Percentiles rank a stretch among this genome's conserved stretches.
Conservation (phyloP, 192 early-diverging fungal species). For the Backusella luteola region DNA sequence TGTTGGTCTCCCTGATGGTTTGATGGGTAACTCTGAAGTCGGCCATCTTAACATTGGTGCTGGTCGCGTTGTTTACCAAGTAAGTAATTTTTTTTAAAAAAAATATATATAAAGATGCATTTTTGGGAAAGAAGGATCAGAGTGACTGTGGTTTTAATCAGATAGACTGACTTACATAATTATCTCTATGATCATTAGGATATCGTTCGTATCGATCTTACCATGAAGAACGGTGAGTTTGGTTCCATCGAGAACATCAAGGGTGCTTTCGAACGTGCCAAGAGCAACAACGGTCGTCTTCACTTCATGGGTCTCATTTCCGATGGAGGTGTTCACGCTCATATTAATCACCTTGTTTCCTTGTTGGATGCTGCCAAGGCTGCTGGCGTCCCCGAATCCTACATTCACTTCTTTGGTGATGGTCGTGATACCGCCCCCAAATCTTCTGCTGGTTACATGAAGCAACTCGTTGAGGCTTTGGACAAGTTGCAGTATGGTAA, state of each 20-base stretch:
- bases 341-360: slow-evolving; percentile 87
- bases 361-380: slow-evolving; percentile 85
- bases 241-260: slow-evolving; percentile 70
- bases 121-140: not conserved
- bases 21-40: slow-evolving; percentile 99
- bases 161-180: not conserved
- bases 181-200: slow-evolving; percentile 53
- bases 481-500: slow-evolving; percentile 75
- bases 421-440: slow-evolving; percentile 96
- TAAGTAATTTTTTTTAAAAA: slow-evolving; percentile 25
- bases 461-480: slow-evolving; percentile 65
- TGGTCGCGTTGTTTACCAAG: slow-evolving; percentile 97
- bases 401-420: slow-evolving; percentile 96
- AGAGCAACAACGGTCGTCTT: slow-evolving; percentile 80
- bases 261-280: slow-evolving; percentile 83
- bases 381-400: slow-evolving; percentile 79
- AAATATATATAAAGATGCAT: not conserved
- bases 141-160: slow-evolving; percentile 3
- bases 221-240: slow-evolving; percentile 85
- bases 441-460: slow-evolving; percentile 79
- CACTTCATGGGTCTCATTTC: slow-evolving; percentile 95
- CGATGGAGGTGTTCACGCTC: slow-evolving; percentile 98
- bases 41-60: slow-evolving; percentile 99
- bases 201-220: slow-evolving; percentile 96
- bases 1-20: slow-evolving; percentile 96